Conservation (phyloP, 306 rosid genomes). For the Vigna unguiculata region DNA sequence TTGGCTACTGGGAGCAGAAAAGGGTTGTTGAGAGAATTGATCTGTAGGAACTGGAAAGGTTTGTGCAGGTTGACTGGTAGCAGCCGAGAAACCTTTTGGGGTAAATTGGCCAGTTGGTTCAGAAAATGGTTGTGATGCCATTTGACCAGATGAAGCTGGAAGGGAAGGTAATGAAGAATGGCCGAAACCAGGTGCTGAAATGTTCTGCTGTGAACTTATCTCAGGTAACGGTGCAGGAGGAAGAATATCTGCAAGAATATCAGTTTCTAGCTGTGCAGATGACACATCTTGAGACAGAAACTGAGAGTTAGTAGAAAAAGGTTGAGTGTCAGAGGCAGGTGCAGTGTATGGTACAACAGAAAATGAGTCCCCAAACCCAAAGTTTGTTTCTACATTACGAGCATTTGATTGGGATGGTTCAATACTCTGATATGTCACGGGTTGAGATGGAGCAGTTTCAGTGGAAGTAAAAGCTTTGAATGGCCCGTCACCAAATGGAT, state of each 20-base stretch:
- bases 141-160: constrained; percentile 49
- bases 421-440: constrained; percentile 52
- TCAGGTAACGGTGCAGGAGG: constrained; percentile 73
- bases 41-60: constrained; percentile 35
- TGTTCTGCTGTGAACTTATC: constrained; percentile 55
- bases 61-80: constrained; percentile 47
- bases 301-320: constrained; percentile 59
- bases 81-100: constrained; percentile 42
- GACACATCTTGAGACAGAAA: constrained; percentile 60
- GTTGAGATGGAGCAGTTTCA: constrained; percentile 59
- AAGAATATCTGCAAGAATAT: constrained; percentile 85
- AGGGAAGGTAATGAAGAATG: constrained; percentile 54
- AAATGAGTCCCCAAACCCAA: constrained; percentile 69
- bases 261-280: constrained; percentile 58
- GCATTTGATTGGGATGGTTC: constrained; percentile 55
- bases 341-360: constrained; percentile 67
- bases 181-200: constrained; percentile 52
- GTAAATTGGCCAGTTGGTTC: constrained; percentile 41
- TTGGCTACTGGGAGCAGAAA: constrained; percentile 43
- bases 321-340: constrained; percentile 54
- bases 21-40: constrained; percentile 34
- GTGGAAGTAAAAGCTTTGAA: constrained; percentile 77
- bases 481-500: constrained; percentile 94
- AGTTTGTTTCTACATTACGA: constrained; percentile 53
- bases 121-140: constrained; percentile 48